Percentiles rank a stretch among this genome's conserved stretches.
phyloP scores from a whole-genome alignment of 1,284 basidiomycete species.

The Rhodotorula mucilaginosa region DNA sequence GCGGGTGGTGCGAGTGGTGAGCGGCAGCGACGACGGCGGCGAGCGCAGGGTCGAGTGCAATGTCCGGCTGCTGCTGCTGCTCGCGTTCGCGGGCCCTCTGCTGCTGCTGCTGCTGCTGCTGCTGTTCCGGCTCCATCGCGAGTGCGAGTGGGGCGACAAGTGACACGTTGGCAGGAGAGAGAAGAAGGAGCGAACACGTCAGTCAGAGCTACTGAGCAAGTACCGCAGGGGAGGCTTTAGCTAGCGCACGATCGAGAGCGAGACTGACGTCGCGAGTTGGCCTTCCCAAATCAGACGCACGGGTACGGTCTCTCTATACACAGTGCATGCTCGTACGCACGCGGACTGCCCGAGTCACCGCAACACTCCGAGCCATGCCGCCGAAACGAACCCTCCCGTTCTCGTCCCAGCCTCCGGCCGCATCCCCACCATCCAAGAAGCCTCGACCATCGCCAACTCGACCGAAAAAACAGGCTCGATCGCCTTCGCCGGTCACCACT shows the following conservation, averaged over 20 bases:
- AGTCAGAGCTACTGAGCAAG: no score
- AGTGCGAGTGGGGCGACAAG: neutral
- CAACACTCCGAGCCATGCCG: neutral
- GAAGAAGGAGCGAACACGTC: no score
- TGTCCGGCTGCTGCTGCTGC: neutral
- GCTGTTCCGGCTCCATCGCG: neutral
- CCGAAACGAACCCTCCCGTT: neutral
- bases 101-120: neutral
- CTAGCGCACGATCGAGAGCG: no score
- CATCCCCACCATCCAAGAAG: neutral
- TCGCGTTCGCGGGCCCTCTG: neutral
- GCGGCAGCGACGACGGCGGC: neutral
- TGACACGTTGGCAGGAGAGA: no score
- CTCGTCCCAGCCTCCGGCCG: neutral
- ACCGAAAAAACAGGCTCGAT: neutral
- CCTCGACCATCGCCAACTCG: neutral
- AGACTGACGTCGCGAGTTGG: slow-evolving; percentile 1
- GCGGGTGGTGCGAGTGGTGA: neutral
- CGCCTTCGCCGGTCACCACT: neutral
- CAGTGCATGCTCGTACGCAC: neutral
- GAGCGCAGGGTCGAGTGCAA: slow-evolving; percentile 9
- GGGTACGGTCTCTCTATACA: no score
- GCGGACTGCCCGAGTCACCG: neutral
- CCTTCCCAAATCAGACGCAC: neutral
- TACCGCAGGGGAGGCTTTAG: no score